Evolutionary conservation across 2,329 filamentous ascomycete species (phyloP), one percentile per base, ranked within the genome.

Genomic region (Fusarium sp.): DNA sequence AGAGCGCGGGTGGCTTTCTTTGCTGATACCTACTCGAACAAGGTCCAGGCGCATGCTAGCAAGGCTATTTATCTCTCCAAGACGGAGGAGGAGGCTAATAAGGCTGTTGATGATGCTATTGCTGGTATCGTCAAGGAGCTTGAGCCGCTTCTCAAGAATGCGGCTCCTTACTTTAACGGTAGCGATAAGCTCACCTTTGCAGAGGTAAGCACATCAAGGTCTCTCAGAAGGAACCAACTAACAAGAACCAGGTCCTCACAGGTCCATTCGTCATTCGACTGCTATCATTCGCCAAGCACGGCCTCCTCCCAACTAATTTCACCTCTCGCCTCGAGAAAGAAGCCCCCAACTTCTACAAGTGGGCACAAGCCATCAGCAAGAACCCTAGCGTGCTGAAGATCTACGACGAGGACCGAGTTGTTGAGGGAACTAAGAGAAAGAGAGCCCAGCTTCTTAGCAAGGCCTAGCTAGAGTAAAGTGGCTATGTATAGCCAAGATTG

Each of bases 1-100:
- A 87, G 93, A 37, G 93, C 93, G 1, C 86, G 88, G 59, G 87
- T 94, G 73, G 85, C 83, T 65, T 93, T 93, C 80, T 95, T 96
- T 77, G 87, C 89, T 46, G 92, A 94, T 73, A 86, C 92, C 0
- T 94, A 87, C 72, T 85, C 81, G 17, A 68, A 2, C 76, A 93
- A 93, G 78, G 84, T 90, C 55, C 83, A 86, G 11, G 73, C 82
- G 2, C 77, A 82, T 42, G 79, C 87, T 38, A 82, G 83, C 66
- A 85, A 85, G 65, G 78, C 84, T 15, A 67, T 88, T n/a, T 79
- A 83, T 8, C 82, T 46, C 10, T 46, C 87, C 1, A 82, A 84
- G 49, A 81, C 80, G 1, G 83, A 85, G 3, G 85, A 82, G 9
- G 89, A 90, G 49, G 83, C 84, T 8, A 83, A 86, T 2, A 81